These are phyloP conservation scores for Hemileccinum rubropunctum DNA, from an alignment of 768 basidiomycete genomes.

Conservation along the genomic window DNA sequence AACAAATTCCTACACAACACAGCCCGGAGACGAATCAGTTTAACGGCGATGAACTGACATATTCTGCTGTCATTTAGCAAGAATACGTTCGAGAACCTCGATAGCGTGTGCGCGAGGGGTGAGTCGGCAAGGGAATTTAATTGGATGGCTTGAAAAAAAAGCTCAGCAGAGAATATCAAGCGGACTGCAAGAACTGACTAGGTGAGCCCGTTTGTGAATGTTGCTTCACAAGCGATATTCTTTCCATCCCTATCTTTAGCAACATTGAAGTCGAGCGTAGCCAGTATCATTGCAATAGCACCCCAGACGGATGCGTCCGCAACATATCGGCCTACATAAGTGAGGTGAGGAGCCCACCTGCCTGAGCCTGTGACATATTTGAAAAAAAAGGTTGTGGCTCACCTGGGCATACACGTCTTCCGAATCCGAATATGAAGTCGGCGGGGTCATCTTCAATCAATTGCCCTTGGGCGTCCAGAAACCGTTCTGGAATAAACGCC, in stretches of 20 bases:
- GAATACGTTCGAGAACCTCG: conserved; percentile 1
- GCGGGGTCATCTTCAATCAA: conserved; percentile 4
- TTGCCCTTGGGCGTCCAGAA: background rate
- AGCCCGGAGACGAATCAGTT: background rate
- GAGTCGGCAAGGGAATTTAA: conserved; percentile 10
- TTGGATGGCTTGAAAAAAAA: background rate
- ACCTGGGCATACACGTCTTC: conserved; percentile 8
- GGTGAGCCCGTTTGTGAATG: conserved; percentile 1
- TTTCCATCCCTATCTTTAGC: conserved; percentile 1
- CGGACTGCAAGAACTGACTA: background rate
- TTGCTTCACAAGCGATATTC: conserved; percentile 3
- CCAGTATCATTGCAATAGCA: conserved; percentile 6
- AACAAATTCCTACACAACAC: background rate
- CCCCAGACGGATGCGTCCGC: conserved; percentile 8
- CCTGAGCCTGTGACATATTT: no score
- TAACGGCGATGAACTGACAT: background rate
- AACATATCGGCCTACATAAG: background rate
- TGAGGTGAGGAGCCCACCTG: background rate
- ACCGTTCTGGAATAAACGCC: conserved; percentile 13
- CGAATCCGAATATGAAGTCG: conserved; percentile 8
- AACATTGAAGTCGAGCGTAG: conserved; percentile 1
- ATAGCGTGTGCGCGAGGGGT: conserved; percentile 3
- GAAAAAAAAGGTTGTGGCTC: background rate
- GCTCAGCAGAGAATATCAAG: no score
- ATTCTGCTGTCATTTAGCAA: background rate